These are phyloP conservation scores for Xerocomellus dryophilus DNA, from an alignment of 768 basidiomycete species.

Conservation along the genomic window DNA sequence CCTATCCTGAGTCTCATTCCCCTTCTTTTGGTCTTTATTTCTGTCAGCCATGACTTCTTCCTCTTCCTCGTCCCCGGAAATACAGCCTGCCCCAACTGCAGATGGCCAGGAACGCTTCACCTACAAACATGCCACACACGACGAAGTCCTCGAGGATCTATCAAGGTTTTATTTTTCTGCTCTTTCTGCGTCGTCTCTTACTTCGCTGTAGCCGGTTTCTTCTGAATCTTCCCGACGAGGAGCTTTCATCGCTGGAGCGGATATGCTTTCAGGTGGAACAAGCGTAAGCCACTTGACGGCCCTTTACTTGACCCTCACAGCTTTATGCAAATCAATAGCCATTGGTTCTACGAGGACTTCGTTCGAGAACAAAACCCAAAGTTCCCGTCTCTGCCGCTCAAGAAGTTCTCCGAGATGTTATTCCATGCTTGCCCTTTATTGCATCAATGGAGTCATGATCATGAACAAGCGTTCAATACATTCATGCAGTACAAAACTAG, in stretches of 20 bases:
- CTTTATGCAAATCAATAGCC: conserved; percentile 46
- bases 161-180: conserved; percentile 59
- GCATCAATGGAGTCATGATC: conserved; percentile 78
- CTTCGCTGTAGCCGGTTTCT: conserved; percentile 75
- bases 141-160: conserved; percentile 88
- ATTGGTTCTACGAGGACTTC: conserved; percentile 99
- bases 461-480: conserved; percentile 79
- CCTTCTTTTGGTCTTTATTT: conserved; percentile 27
- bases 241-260: conserved; percentile 85
- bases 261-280: conserved; percentile 99
- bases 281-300: conserved; percentile 61
- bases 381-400: conserved; percentile 84
- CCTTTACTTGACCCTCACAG: conserved; percentile 8
- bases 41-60: conserved; percentile 62
- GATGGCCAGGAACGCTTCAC: conserved; percentile 41
- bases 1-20: conserved; percentile 30
- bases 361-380: conserved; percentile 87
- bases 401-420: conserved; percentile 90
- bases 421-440: conserved; percentile 83
- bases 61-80: conserved; percentile 77
- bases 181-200: conserved; percentile 13
- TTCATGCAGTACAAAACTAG: conserved; percentile 97
- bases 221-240: conserved; percentile 91
- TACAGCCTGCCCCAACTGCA: conserved; percentile 45
- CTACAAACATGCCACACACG: conserved; percentile 73